Percentiles rank a stretch among this genome's conserved stretches.
phyloP scores from a whole-genome alignment of 2,329 filamentous ascomycete genomes.

The Colletotrichum scovillei region DNA sequence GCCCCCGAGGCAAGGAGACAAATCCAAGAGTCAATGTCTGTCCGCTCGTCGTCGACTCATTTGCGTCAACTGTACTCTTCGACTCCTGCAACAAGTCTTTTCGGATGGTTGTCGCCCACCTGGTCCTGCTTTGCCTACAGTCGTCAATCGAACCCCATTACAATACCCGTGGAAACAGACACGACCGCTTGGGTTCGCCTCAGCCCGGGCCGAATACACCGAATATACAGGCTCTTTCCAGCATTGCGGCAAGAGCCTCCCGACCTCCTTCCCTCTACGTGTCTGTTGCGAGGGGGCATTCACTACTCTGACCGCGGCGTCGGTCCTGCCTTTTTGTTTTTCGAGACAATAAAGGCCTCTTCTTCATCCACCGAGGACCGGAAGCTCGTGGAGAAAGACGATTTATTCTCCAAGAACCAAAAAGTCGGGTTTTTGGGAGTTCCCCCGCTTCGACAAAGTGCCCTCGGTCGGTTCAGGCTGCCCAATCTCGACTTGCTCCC shows the following conservation, averaged over 20 bases:
- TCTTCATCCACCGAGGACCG: not conserved
- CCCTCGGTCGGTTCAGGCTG: not conserved
- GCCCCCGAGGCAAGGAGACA: not conserved
- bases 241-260: not conserved
- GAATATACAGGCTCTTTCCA: not conserved
- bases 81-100: not conserved
- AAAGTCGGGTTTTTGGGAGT: not conserved
- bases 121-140: not conserved
- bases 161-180: not conserved
- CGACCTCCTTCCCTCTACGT: not conserved
- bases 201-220: conserved; percentile 15
- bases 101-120: not conserved
- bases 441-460: not conserved
- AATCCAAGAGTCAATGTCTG: not conserved
- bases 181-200: not conserved
- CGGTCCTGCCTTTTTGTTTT: not conserved
- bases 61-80: conserved; percentile 6
- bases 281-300: not conserved
- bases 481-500: not conserved
- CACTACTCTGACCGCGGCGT: not conserved
- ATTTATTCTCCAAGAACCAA: not conserved
- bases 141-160: not conserved
- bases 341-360: not conserved
- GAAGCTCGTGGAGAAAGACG: not conserved
- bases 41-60: conserved; percentile 13